Evolutionary conservation across 164 flowering plant species (phyloP), one percentile per base, ranked within the genome.

Genomic region (Euptelea pleiosperma): DNA sequence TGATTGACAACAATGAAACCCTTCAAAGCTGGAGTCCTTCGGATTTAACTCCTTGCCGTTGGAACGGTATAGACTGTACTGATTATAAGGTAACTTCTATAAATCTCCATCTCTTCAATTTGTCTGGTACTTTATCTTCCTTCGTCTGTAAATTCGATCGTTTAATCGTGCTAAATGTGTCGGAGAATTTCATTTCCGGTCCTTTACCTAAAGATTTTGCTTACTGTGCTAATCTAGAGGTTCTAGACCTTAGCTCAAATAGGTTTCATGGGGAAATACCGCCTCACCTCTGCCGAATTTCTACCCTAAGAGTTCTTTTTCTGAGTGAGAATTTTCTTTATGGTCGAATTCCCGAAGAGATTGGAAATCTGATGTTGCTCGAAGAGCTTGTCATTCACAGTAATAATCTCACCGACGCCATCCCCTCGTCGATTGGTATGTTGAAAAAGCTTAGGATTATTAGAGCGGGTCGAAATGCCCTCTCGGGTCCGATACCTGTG

Each of bases 231-330:
- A 63, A 53, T 34, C 65, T 80, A 29, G 65, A 76, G 67, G 53
- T 65, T 57, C 62, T 82, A 53, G 82, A 78, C 71, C 77, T 82
- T 29, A 73, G 80, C 66, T 76, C 78, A 0, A 84, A 84, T 58
- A 73, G 77, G 30, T 66, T 84, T 46, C 76, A 78, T 58, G 73
- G 77, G 2, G 59, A 59, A 26, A 49, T 84, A 11, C 82, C 85
- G 6, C 12, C 65, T 14, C 54, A 70, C 19, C 43, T 84, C 9
- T 67, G 63, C 51, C 34, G 50, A 26, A 35, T 80, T 39, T 39
- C 64, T 29, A 53, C 66, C 24, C 76, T 83, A 2, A 73, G 46
- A 61, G 44, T 73, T 65, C 78, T 81, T 40, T 71, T 46, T 39
- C 57, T 83, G 22, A 75, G 85, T 58, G 83, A 77, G 69, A 83